A percentile compares a stretch with the other conserved stretches of the same genome.
phyloP scores from a whole-genome alignment of 2,329 filamentous ascomycete genomes.

The Paraphoma chrysanthemicola region DNA sequence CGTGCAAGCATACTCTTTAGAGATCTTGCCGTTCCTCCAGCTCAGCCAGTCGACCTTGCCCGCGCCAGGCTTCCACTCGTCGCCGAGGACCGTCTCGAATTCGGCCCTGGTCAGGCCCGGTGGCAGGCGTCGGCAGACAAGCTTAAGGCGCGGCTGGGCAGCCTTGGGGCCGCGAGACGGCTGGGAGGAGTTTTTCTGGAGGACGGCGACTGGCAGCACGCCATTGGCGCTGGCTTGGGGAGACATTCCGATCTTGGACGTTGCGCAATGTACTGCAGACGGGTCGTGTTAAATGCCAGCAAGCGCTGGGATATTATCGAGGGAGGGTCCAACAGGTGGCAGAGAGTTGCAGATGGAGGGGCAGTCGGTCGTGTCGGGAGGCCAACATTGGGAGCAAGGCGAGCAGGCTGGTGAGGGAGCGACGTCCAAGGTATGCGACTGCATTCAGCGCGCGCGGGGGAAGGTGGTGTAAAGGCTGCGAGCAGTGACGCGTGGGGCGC shows the following conservation, averaged over 20 bases:
- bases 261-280: not conserved
- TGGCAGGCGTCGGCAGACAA: slow-evolving; percentile 83
- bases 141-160: slow-evolving; percentile 75
- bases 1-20: slow-evolving; percentile 72
- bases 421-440: slow-evolving; percentile 3
- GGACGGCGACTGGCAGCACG: slow-evolving; percentile 45
- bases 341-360: slow-evolving; percentile 2
- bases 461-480: slow-evolving; percentile 4
- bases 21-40: slow-evolving; percentile 77
- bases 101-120: slow-evolving; percentile 84
- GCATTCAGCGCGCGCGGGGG: not conserved
- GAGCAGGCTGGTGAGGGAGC: not conserved
- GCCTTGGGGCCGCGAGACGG: slow-evolving; percentile 44
- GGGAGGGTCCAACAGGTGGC: not conserved
- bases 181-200: slow-evolving; percentile 44
- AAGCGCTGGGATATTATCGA: not conserved
- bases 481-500: not conserved
- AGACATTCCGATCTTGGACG: slow-evolving; percentile 24
- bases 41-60: slow-evolving; percentile 86
- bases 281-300: too few relatives aligned
- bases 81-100: slow-evolving; percentile 73
- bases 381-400: slow-evolving; percentile 5
- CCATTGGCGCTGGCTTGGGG: slow-evolving; percentile 45
- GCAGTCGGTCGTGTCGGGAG: not conserved
- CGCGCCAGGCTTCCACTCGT: slow-evolving; percentile 80